phyloP scores from a whole-genome alignment of 768 basidiomycete species.

The Calocera cornea region DNA sequence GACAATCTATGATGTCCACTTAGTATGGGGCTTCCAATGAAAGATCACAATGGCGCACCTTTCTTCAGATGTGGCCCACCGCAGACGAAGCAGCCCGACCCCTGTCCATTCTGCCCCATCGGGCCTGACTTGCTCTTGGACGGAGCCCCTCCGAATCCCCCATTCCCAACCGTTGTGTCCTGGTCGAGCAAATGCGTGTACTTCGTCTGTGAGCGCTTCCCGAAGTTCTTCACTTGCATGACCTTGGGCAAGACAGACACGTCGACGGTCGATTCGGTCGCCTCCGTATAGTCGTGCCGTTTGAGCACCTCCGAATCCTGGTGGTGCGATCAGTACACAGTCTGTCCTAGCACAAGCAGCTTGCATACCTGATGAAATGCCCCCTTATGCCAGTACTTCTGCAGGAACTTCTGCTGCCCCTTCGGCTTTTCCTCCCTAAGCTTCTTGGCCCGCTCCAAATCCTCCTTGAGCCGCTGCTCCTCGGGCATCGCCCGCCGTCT shows the following conservation, averaged over 20 bases:
- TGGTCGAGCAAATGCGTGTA: constrained; percentile 93
- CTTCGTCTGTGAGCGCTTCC: constrained; percentile 82
- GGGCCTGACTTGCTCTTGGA: constrained; percentile 30
- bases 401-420: constrained; percentile 81
- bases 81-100: constrained; percentile 80
- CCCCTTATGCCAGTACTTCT: constrained; percentile 99
- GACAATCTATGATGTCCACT: constrained; percentile 12
- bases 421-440: constrained; percentile 78
- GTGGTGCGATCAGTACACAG: constrained; percentile 10
- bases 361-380: constrained; percentile 80
- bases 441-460: constrained; percentile 73
- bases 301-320: constrained; percentile 81
- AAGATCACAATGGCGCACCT: constrained; percentile 34
- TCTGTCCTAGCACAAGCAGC: background rate
- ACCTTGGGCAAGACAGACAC: constrained; percentile 80
- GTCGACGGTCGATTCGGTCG: constrained; percentile 78
- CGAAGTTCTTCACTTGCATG: constrained; percentile 95
- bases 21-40: background rate
- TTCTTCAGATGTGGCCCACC: constrained; percentile 89
- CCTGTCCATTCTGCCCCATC: constrained; percentile 36
- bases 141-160: constrained; percentile 51
- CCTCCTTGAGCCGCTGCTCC: constrained; percentile 82
- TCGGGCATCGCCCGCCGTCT: constrained; percentile 84
- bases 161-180: constrained; percentile 59
- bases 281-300: constrained; percentile 75